Evolutionary conservation across 805 yeast genomes (phyloP), one percentile per base, ranked within the genome.

Genomic region (Wickerhamiella nectarea): DNA sequence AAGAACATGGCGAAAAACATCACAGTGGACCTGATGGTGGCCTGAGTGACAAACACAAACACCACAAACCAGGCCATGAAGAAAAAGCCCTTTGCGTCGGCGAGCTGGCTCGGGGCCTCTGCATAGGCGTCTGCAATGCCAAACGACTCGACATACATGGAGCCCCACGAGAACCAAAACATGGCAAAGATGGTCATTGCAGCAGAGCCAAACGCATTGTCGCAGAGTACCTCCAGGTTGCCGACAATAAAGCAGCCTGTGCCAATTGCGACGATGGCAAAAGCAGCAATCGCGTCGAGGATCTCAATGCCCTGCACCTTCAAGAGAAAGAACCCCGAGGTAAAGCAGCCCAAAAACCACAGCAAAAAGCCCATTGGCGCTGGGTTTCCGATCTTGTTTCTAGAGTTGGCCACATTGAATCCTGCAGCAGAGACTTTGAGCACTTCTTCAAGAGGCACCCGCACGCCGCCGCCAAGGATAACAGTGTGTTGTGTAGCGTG

Each of bases 21-120:
- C 19, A 76, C 69, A 1, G 85, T 78, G 3, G 85, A 75, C 52
- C 78, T 71, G 54, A 75, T 54, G 3, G 83, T 78, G 52, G 75
- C 69, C 37, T 74, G 39, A 19, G 69, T 52, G 43, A 78, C 52
- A 46, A 75, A 65, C 24, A 71, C 66, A 0, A 83, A 76, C 59
- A 78, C 75, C 20, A 78, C 57, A 12, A 72, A 59, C 85, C 84
- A 78, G 6, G 74, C 81, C 18, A 76, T 44, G 28, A 77, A 55
- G 56, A 61, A 78, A 55, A 78, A 69, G 0, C 80, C 81, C 15
- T 76, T 54, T 3, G 79, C 82, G 50, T 69, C 64, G 25, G 48
- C 50, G 18, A 60, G 45, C 5, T 52, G 56, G 6, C 44, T 38
- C 11, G 43, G 40, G 3, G 55, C 55, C 17, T 54, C 57, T 31